Evolutionary conservation across 805 yeast genomes (phyloP).

Genomic region (Yarrowia sp.): DNA sequence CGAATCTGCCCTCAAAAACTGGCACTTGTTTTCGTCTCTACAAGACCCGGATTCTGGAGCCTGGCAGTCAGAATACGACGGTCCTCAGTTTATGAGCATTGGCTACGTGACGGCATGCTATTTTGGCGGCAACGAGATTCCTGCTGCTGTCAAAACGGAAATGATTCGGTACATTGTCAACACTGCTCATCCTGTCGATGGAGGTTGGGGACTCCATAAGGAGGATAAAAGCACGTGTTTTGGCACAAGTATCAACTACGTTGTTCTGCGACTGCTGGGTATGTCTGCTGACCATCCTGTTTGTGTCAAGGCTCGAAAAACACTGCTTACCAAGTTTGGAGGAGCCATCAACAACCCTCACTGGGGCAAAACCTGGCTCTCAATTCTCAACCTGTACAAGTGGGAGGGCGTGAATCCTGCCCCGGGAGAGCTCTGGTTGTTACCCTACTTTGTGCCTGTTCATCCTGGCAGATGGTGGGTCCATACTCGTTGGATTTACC

Average conservation of each 20-base stretch:
- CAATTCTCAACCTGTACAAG: conserved; percentile 71
- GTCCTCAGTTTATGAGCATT: conserved; percentile 96
- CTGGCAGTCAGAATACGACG: conserved; percentile 90
- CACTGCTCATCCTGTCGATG: conserved; percentile 93
- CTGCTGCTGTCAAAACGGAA: conserved; percentile 63
- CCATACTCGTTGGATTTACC: conserved; percentile 87
- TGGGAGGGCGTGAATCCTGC: conserved; percentile 99
- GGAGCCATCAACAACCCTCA: conserved; percentile 91
- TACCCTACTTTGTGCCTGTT: conserved; percentile 76
- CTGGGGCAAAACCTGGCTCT: conserved; percentile 95
- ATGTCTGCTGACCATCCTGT: conserved; percentile 70
- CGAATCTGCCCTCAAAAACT: conserved; percentile 71
- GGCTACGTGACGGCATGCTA: conserved; percentile 79
- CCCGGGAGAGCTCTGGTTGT: conserved; percentile 79
- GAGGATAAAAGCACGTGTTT: conserved; percentile 92
- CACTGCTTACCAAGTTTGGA: conserved; percentile 62
- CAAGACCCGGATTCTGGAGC: conserved; percentile 79
- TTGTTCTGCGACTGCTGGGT: conserved; percentile 76
- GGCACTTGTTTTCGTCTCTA: conserved; percentile 59
- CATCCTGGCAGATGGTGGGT: conserved; percentile 99
- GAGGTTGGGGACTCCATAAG: conserved; percentile 99
- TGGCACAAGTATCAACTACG: conserved; percentile 88
- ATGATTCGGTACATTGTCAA: conserved; percentile 84
- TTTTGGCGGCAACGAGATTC: conserved; percentile 63
- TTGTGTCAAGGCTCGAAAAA: conserved; percentile 66